These are phyloP conservation scores for Syncephalastrum monosporum DNA, from an alignment of 371 early-diverging fungal species.

Conservation along the genomic window DNA sequence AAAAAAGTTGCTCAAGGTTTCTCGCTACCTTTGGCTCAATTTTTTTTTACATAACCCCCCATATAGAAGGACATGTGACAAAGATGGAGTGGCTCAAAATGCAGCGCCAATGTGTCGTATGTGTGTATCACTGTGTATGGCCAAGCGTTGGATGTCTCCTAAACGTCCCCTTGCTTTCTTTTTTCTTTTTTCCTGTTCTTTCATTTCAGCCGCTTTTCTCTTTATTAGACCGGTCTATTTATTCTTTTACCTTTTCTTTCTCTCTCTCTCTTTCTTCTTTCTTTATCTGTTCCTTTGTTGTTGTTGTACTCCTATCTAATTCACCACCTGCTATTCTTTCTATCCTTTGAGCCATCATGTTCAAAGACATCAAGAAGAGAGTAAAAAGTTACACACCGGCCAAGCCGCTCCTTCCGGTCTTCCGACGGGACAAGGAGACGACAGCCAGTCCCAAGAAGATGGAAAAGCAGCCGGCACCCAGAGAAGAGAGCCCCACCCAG, in stretches of 20 bases:
- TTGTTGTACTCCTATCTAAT: neutral
- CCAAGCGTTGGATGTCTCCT: too few species aligned
- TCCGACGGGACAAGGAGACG: neutral
- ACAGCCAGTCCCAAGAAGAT: slow-evolving; percentile 1
- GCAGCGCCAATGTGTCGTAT: slow-evolving; percentile 4
- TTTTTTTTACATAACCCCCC: slow-evolving; percentile 1
- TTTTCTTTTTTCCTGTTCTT: too few species aligned
- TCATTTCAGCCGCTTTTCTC: too few species aligned
- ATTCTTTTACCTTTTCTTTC: slow-evolving; percentile 9
- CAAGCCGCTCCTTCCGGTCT: slow-evolving; percentile 6
- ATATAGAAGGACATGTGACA: slow-evolving; percentile 20
- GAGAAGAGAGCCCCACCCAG: neutral
- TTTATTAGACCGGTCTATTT: neutral
- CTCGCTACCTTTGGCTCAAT: neutral
- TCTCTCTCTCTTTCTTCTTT: slow-evolving; percentile 5
- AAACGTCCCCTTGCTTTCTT: too few species aligned
- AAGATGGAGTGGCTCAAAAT: slow-evolving; percentile 3
- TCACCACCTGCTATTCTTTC: slow-evolving; percentile 1
- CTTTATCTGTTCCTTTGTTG: neutral
- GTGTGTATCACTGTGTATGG: neutral
- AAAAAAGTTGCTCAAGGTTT: neutral
- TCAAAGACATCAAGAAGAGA: slow-evolving; percentile 19
- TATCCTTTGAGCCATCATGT: slow-evolving; percentile 8
- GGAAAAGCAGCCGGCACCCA: slow-evolving; percentile 1
- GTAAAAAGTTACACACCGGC: slow-evolving; percentile 15